Conservation (phyloP, 768 basidiomycete species). For the Sporobolomyces phaffii region DNA sequence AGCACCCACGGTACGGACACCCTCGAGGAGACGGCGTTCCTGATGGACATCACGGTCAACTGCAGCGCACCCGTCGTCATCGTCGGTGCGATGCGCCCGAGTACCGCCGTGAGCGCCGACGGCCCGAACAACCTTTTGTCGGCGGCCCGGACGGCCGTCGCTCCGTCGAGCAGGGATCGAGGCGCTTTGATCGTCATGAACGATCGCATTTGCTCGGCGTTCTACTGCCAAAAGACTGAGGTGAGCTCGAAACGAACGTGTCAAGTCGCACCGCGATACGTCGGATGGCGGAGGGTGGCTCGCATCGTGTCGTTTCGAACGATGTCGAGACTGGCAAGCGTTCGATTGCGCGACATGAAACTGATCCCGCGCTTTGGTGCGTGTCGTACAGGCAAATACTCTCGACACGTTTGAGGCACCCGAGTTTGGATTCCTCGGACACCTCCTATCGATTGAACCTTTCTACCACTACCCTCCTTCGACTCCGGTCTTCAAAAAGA, state of each 20-base stretch:
- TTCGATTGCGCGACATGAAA: background rate
- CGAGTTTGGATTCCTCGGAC: conserved; percentile 45
- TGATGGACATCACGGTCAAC: conserved; percentile 45
- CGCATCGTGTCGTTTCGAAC: too few species aligned
- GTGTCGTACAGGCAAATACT: conserved; percentile 18
- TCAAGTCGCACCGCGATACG: too few species aligned
- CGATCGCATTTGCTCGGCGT: conserved; percentile 45
- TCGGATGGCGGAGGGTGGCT: too few species aligned
- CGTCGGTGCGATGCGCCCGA: conserved; percentile 46
- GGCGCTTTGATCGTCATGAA: conserved; percentile 46
- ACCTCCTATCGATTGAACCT: conserved; percentile 32
- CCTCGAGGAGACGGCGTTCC: conserved; percentile 44
- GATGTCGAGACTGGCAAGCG: background rate
- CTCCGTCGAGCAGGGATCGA: background rate
- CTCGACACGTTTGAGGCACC: conserved; percentile 45
- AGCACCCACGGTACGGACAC: conserved; percentile 39
- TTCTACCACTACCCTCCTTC: conserved; percentile 40
- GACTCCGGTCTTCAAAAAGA: conserved; percentile 42
- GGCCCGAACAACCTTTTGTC: conserved; percentile 44
- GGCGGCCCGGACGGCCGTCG: conserved; percentile 42
- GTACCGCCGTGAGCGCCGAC: conserved; percentile 43
- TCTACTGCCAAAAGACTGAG: conserved; percentile 44
- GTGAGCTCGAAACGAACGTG: too few species aligned
- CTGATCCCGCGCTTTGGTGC: conserved; percentile 11
- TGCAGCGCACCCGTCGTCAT: conserved; percentile 45